phyloP scores from a whole-genome alignment of 164 flowering plant genomes.

The Nelumbo lutea region DNA sequence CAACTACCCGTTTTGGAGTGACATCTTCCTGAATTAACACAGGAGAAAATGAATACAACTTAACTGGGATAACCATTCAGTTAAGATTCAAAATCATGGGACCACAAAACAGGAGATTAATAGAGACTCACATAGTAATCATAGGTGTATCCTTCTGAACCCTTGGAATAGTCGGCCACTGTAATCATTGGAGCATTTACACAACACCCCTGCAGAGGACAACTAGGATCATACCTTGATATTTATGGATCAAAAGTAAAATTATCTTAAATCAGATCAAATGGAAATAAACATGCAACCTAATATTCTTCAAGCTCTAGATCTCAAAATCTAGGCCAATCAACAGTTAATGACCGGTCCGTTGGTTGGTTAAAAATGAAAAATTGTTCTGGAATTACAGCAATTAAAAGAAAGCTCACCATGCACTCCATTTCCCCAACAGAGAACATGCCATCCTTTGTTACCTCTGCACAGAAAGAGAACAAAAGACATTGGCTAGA shows the following conservation, averaged over 20 bases:
- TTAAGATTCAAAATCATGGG: not conserved
- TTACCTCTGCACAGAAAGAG: conserved; percentile 70
- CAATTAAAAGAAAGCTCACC: conserved; percentile 42
- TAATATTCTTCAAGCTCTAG: too few species aligned
- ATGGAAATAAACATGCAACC: not conserved
- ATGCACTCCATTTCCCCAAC: conserved; percentile 99
- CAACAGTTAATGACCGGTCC: not conserved
- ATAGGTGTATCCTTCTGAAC: conserved; percentile 96
- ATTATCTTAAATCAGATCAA: not conserved
- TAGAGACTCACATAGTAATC: conserved; percentile 68
- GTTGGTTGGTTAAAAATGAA: not conserved
- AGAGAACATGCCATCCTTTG: conserved; percentile 95
- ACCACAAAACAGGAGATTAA: not conserved
- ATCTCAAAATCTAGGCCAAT: too few species aligned
- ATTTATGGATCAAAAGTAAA: not conserved
- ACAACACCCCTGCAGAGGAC: conserved; percentile 76
- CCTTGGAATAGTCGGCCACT: conserved; percentile 94
- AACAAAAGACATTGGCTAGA: not conserved
- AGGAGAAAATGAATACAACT: conserved; percentile 7
- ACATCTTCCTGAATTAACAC: conserved; percentile 76
- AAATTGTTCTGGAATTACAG: not conserved
- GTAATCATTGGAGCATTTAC: conserved; percentile 99
- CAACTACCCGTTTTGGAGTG: conserved; percentile 82
- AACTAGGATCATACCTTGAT: not conserved
- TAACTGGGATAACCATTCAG: not conserved